A percentile compares a stretch with the other conserved stretches of the same genome.
These are phyloP conservation scores for Lojkania enalia DNA, from an alignment of 2,329 filamentous ascomycete species.

Conservation along the genomic window DNA sequence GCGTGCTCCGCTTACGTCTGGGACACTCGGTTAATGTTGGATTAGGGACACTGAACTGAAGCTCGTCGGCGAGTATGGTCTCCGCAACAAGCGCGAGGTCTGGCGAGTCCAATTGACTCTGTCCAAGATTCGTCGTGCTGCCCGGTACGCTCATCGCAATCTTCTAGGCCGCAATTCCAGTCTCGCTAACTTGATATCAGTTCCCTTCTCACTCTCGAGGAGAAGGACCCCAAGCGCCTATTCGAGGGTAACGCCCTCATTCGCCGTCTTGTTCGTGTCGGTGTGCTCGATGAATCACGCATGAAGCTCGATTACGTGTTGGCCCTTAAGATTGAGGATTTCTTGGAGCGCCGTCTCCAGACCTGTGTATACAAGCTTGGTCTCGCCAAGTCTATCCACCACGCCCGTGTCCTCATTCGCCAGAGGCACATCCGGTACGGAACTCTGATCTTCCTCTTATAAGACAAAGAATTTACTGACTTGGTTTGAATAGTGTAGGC, in stretches of 20 bases:
- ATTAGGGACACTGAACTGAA: constrained; percentile 98
- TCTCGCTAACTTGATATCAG: constrained; percentile 54
- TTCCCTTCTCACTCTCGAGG: constrained; percentile 99
- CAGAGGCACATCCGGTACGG: constrained; percentile 92
- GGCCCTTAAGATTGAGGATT: constrained; percentile 98
- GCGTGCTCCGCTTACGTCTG: constrained; percentile 98
- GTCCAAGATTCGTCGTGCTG: constrained; percentile 99
- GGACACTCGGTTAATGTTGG: constrained; percentile 69
- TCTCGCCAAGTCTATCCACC: constrained; percentile 99
- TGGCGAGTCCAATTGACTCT: constrained; percentile 99
- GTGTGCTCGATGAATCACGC: constrained; percentile 99
- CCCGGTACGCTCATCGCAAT: constrained; percentile 69
- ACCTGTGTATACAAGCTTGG: constrained; percentile 99
- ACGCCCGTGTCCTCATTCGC: constrained; percentile 99
- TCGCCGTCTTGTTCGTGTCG: constrained; percentile 98
- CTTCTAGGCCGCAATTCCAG: too few relatives aligned
- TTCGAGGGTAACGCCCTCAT: constrained; percentile 99
- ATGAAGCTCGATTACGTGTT: constrained; percentile 99
- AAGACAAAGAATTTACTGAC: too few relatives aligned
- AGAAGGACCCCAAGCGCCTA: constrained; percentile 99
- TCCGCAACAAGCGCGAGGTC: constrained; percentile 99
- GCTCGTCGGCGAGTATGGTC: constrained; percentile 99
- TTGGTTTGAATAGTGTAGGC: constrained; percentile 69
- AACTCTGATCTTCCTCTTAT: background rate
- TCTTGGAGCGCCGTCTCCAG: constrained; percentile 99